Percentiles rank a stretch among this genome's conserved stretches.
These are phyloP conservation scores for Colletotrichum spinosum DNA, from an alignment of 2,329 filamentous ascomycete genomes.

Conservation along the genomic window DNA sequence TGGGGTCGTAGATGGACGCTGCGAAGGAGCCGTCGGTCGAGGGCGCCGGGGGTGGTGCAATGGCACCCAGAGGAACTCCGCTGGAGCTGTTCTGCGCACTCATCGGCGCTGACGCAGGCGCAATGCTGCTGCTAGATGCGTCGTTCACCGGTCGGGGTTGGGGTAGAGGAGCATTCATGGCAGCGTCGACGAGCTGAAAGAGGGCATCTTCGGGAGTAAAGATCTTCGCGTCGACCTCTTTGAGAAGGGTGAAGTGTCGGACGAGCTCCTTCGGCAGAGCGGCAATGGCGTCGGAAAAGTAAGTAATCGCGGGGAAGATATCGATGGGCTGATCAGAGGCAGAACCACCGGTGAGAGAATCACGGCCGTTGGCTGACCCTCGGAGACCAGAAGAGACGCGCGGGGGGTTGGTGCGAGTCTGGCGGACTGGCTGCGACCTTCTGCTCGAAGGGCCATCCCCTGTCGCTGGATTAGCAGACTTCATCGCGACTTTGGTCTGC, in stretches of 20 bases:
- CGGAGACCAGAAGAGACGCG: conserved; percentile 60
- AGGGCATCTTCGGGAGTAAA: conserved; percentile 88
- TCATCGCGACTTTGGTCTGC: conserved; percentile 54
- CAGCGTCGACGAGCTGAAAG: conserved; percentile 77
- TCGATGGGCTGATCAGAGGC: conserved; percentile 71
- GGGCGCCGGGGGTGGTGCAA: conserved; percentile 48
- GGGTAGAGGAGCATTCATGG: conserved; percentile 64
- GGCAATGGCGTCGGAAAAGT: conserved; percentile 91
- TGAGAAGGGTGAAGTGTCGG: conserved; percentile 93
- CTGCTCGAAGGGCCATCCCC: conserved; percentile 61
- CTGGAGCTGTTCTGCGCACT: conserved; percentile 63
- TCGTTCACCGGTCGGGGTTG: conserved; percentile 59
- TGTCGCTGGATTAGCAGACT: conserved; percentile 62
- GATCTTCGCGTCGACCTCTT: conserved; percentile 98
- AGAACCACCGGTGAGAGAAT: conserved; percentile 57
- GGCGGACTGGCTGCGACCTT: conserved; percentile 72
- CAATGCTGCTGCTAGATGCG: conserved; percentile 54
- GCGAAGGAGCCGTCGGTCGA: conserved; percentile 58
- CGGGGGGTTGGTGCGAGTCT: conserved; percentile 73
- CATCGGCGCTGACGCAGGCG: conserved; percentile 59
- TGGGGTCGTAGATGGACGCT: conserved; percentile 61
- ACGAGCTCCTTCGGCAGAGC: conserved; percentile 95
- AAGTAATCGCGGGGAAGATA: conserved; percentile 74
- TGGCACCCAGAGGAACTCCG: conserved; percentile 51
- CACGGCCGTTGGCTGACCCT: conserved; percentile 58